Evolutionary conservation across 371 early-diverging fungal genomes (phyloP).

Genomic region (Actinomucor elegans): DNA sequence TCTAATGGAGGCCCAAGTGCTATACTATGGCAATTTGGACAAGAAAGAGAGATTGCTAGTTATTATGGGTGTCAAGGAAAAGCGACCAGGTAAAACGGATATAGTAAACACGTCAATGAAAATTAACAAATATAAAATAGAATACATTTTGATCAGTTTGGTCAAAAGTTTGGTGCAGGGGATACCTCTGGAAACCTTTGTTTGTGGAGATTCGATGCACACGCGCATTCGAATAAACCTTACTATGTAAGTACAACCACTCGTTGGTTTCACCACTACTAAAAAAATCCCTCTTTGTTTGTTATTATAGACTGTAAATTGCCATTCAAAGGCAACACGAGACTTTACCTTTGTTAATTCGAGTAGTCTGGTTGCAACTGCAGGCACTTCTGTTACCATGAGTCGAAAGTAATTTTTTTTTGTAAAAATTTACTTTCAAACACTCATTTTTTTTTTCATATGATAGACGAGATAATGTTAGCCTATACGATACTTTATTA

Average conservation of each 20-base stretch:
- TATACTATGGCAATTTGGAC: constrained; percentile 64
- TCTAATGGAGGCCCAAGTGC: constrained; percentile 47
- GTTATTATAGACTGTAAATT: constrained; percentile 41
- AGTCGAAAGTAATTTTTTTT: constrained; percentile 49
- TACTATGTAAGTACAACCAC: constrained; percentile 52
- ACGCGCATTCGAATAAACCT: constrained; percentile 62
- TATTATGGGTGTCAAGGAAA: constrained; percentile 57
- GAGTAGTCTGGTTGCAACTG: constrained; percentile 73
- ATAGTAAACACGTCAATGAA: too few relatives aligned
- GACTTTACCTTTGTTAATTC: constrained; percentile 77
- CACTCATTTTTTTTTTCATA: background rate
- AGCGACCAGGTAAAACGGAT: constrained; percentile 39
- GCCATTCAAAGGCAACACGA: constrained; percentile 65
- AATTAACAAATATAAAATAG: too few relatives aligned
- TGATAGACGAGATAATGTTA: constrained; percentile 57
- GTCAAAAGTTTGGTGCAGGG: constrained; percentile 76
- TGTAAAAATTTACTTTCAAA: too few relatives aligned
- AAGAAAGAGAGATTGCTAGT: constrained; percentile 55
- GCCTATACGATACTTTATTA: constrained; percentile 77
- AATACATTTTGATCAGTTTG: constrained; percentile 70
- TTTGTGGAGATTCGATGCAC: constrained; percentile 77
- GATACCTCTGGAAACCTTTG: constrained; percentile 68
- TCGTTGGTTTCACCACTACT: too few relatives aligned
- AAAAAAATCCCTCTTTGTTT: too few relatives aligned
- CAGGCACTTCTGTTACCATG: constrained; percentile 63